Evolutionary conservation across 306 rosid species (phyloP), one percentile per base, ranked within the genome.

Genomic region (Malus asiatica): DNA sequence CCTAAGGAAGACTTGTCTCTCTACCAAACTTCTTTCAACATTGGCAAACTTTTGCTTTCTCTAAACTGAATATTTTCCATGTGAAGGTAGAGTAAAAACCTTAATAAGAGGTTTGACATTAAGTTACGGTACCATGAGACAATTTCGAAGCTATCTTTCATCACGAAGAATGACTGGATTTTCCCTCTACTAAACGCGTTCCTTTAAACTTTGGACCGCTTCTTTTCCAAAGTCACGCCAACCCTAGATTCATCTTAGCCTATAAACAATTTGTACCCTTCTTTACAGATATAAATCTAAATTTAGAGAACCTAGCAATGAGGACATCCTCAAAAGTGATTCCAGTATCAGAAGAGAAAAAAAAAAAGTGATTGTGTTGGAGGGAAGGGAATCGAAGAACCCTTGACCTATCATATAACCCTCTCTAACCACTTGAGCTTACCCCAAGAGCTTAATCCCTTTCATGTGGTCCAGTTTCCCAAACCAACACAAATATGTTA

Each of bases 151-250:
- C 55, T 15, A 15, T 48, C 2, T 48, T 48, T 48, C 20, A 8
- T 48, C 63, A n/a, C 62, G 18, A 33, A 33, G 67, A 51, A 51
- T 48, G 23, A 68, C 4, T 32, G 19, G 32, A 33, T 11, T 70
- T 33, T 59, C 48, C 48, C 12, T 52, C 13, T 60, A 29, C 29
- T 20, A 57, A 33, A 57, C 63, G 55, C 59, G 32, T 45, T 11
- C n/a, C 68, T 27, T 61, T 70, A 67, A 68, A 61, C 70, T 74
- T 68, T 32, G 64, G 83, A 35, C 60, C n/a, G 10, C 16, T 27
- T 44, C 40, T 65, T 65, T 71, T 51, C 44, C 12, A 64, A 73
- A 29, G 46, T 16, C 70, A 71, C 59, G 67, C 57, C 68, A 78
- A 61, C 55, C 42, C 55, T 15, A 51, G 55, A 51, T 51, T 51